A percentile compares a stretch with the other conserved stretches of the same genome.
Conservation (phyloP, 2,329 filamentous ascomycete species). For the Ophiostoma angusticollis region DNA sequence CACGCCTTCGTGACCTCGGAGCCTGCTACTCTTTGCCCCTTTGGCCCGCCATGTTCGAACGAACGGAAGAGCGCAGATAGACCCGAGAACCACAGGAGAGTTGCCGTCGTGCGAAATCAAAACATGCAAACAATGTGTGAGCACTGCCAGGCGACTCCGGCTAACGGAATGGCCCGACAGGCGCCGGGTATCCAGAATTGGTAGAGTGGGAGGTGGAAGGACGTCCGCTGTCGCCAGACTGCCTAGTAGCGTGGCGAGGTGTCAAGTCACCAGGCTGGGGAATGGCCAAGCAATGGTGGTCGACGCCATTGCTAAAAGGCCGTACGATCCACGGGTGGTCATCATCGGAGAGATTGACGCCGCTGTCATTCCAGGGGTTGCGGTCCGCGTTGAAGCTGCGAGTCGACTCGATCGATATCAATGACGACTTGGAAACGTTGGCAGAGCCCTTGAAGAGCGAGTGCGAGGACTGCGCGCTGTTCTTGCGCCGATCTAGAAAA, state of each 20-base stretch:
- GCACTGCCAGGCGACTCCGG: conserved; percentile 37
- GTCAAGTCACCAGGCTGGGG: conserved; percentile 69
- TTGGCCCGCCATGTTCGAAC: conserved; percentile 4
- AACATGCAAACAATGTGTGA: conserved; percentile 24
- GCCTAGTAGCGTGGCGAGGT: conserved; percentile 69
- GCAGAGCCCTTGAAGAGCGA: conserved; percentile 87
- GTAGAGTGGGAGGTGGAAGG: conserved; percentile 92
- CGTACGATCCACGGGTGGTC: conserved; percentile 56
- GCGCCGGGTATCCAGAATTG: conserved; percentile 90
- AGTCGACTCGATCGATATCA: conserved; percentile 91
- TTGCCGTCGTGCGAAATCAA: conserved; percentile 20
- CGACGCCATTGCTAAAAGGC: conserved; percentile 51
- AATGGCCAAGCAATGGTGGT: conserved; percentile 50
- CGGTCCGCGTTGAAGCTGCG: conserved; percentile 82
- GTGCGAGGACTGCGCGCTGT: conserved; percentile 68
- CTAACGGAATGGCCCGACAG: conserved; percentile 81
- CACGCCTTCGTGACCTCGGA: too few species aligned
- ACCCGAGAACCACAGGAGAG: conserved; percentile 18
- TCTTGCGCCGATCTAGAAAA: conserved; percentile 93
- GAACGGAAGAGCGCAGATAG: conserved; percentile 3
- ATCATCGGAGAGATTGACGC: conserved; percentile 84
- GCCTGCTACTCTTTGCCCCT: conserved; percentile 6
- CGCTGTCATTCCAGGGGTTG: conserved; percentile 97
- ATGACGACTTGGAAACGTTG: conserved; percentile 86
- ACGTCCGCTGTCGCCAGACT: conserved; percentile 81